These are phyloP conservation scores for Alternaria rosae DNA, from an alignment of 2,329 filamentous ascomycete species.

Conservation along the genomic window DNA sequence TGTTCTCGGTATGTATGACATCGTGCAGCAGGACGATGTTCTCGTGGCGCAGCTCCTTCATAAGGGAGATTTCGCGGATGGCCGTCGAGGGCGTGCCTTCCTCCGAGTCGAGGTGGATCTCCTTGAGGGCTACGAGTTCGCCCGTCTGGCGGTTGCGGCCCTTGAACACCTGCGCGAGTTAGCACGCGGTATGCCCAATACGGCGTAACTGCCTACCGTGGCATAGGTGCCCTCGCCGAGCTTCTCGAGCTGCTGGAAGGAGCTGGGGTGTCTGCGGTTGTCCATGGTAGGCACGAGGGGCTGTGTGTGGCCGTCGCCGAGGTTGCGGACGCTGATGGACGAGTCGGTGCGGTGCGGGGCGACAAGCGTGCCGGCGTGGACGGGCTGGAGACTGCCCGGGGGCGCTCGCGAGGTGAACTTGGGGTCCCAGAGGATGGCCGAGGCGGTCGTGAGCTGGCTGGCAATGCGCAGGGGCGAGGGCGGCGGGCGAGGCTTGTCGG, in stretches of 20 bases:
- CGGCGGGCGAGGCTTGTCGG: conserved; percentile 6
- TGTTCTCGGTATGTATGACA: conserved; percentile 99
- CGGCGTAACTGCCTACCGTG: conserved; percentile 69
- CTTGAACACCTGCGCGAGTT: conserved; percentile 84
- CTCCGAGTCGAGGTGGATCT: conserved; percentile 98
- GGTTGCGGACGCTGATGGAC: conserved; percentile 58
- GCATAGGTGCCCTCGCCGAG: conserved; percentile 98
- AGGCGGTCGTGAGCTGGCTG: conserved; percentile 57
- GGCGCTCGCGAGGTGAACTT: conserved; percentile 56
- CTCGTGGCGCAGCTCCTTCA: conserved; percentile 99
- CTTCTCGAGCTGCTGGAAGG: conserved; percentile 98
- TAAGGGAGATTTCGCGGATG: conserved; percentile 96
- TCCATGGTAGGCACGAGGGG: conserved; percentile 69
- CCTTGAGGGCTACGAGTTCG: conserved; percentile 94
- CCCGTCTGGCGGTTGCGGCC: conserved; percentile 96
- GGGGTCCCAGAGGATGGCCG: conserved; percentile 59
- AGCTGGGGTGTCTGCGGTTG: conserved; percentile 89
- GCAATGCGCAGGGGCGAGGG: conserved; percentile 51
- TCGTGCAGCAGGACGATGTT: conserved; percentile 98
- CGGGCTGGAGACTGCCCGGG: conserved; percentile 55
- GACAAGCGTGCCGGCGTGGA: conserved; percentile 58
- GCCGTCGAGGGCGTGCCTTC: conserved; percentile 97
- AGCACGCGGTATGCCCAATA: conserved; percentile 12
- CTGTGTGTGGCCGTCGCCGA: conserved; percentile 54
- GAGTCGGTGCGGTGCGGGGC: conserved; percentile 59